These are phyloP conservation scores for Cytospora schulzeri DNA, from an alignment of 2,329 filamentous ascomycete genomes.

Conservation along the genomic window DNA sequence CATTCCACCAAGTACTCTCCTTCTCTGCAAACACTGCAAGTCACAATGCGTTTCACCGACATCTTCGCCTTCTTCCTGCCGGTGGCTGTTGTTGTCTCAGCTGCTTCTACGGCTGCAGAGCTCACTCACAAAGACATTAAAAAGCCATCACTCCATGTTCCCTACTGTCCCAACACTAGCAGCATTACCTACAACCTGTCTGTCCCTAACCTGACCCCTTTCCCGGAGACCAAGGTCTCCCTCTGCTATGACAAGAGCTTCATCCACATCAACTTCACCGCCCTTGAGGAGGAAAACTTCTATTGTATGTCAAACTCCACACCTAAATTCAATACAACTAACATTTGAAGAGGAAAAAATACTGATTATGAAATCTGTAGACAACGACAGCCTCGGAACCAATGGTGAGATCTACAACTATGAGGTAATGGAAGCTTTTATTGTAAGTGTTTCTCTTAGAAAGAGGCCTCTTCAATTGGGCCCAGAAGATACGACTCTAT, in stretches of 20 bases:
- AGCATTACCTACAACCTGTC: constrained; percentile 45
- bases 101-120: background rate
- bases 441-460: constrained; percentile 30
- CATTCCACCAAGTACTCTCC: no score
- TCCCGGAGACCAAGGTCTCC: constrained; percentile 48
- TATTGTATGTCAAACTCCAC: constrained; percentile 44
- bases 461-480: background rate
- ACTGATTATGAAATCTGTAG: background rate
- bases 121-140: background rate
- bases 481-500: no score
- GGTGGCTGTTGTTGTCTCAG: background rate
- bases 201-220: constrained; percentile 44
- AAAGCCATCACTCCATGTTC: constrained; percentile 38
- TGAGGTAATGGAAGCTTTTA: constrained; percentile 54
- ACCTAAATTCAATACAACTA: background rate
- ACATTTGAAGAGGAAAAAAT: background rate
- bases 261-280: constrained; percentile 47
- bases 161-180: constrained; percentile 41
- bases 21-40: no score
- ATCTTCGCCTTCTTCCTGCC: background rate
- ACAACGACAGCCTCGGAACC: constrained; percentile 35
- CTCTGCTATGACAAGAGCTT: constrained; percentile 48
- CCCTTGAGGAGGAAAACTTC: constrained; percentile 49
- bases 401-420: constrained; percentile 53
- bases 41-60: background rate